Evolutionary conservation across 768 basidiomycete genomes (phyloP), one percentile per base, ranked within the genome.

Genomic region (Calocera cornea): DNA sequence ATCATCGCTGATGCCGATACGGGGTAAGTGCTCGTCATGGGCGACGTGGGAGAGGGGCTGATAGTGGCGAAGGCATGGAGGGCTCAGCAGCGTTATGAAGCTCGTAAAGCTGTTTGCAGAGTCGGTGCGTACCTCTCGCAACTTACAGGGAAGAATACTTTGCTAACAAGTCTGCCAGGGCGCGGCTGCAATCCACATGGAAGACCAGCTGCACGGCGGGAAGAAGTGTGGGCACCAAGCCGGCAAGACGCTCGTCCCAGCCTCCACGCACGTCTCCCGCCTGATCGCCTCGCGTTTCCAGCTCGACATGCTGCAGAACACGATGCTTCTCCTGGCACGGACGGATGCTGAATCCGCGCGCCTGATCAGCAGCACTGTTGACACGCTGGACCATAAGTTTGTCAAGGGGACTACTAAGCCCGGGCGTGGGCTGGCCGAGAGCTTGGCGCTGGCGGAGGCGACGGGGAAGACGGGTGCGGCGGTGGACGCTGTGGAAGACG

Each of bases 1-100:
- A 95, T 97, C 71, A 88, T 97, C 70, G 94, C 94, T 14, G 94
- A 97, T 74, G 94, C 87, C 29, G 94, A 95, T 78, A 95, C 94
- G 65, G 94, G 94, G 92, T 92, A 72, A 73, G 80, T 64, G n/a
- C n/a, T 63, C 27, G 31, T 27, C 68, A 71, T 27, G 16, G 10
- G 2, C 19, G n/a, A 65, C 31, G 40, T 49, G 41, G 63, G 14
- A 65, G 36, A 10, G 31, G 34, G 7, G 34, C 66, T 67, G 64
- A 69, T 68, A 65, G 34, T 34, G 34, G 66, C 67, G n/a, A n/a
- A 95, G 93, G 34, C 94, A 95, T 72, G 95, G 95, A 63, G 93
- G 93, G 19, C 81, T 88, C n/a, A 92, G 92, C 22, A 84, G 92
- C 16, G 90, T 95, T 64, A 92, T 97, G 89, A 97, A 97, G 78